Evolutionary conservation across 1,284 basidiomycete species (phyloP).

Genomic region (Sporisorium reilianum): DNA sequence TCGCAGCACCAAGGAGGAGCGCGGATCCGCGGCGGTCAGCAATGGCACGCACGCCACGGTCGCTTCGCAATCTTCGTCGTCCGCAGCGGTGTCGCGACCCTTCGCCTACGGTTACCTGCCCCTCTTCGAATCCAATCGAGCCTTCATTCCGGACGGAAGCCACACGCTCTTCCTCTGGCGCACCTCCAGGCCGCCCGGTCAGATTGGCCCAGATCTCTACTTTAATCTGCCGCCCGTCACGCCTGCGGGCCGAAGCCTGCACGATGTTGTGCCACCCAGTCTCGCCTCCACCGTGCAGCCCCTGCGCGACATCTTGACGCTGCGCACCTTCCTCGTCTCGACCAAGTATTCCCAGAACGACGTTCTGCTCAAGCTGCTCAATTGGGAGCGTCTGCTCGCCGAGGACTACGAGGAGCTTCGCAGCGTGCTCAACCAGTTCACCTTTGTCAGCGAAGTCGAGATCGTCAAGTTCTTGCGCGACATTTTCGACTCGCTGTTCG

Average conservation of each 20-base stretch:
- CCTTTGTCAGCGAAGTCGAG: slow-evolving; percentile 79
- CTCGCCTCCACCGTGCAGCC: slow-evolving; percentile 60
- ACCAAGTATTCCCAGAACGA: slow-evolving; percentile 93
- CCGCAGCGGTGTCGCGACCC: slow-evolving; percentile 70
- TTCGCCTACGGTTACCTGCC: slow-evolving; percentile 95
- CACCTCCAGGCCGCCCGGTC: slow-evolving; percentile 43
- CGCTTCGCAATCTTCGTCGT: slow-evolving; percentile 19
- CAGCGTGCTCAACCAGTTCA: slow-evolving; percentile 84
- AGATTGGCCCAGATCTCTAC: slow-evolving; percentile 75
- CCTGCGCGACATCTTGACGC: slow-evolving; percentile 78
- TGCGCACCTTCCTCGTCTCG: slow-evolving; percentile 91
- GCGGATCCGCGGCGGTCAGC: slow-evolving; percentile 22
- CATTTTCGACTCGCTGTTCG: slow-evolving; percentile 93
- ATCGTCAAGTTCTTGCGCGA: slow-evolving; percentile 92
- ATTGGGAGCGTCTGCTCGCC: slow-evolving; percentile 77
- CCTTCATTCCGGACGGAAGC: slow-evolving; percentile 90
- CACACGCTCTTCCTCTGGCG: slow-evolving; percentile 76
- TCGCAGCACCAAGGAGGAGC: slow-evolving; percentile 73
- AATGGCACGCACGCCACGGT: slow-evolving; percentile 15
- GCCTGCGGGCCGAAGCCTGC: slow-evolving; percentile 73
- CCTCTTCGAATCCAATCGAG: slow-evolving; percentile 80
- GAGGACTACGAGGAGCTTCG: slow-evolving; percentile 76
- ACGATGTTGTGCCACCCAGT: slow-evolving; percentile 56
- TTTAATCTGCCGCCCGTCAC: slow-evolving; percentile 76
- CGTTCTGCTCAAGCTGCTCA: slow-evolving; percentile 83